Evolutionary conservation across 2,329 filamentous ascomycete genomes (phyloP).

Genomic region (Biscogniauxia marginata): DNA sequence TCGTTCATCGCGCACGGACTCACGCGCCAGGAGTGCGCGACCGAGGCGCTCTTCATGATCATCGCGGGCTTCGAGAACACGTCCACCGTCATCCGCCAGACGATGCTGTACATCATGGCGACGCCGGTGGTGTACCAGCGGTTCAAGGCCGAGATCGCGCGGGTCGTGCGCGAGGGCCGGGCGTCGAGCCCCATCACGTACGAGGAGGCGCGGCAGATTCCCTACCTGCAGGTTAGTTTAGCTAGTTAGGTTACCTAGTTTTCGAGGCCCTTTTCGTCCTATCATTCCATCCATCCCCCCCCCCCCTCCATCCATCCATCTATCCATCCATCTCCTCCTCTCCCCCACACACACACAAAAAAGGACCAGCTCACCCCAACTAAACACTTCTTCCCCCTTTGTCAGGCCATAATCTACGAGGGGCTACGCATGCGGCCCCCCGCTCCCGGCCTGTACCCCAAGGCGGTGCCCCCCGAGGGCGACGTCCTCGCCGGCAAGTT

Average conservation of each 20-base stretch:
- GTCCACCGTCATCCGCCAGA: conserved; percentile 45
- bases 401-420: conserved; percentile 38
- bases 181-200: conserved; percentile 25
- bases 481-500: conserved; percentile 30
- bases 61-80: conserved; percentile 46
- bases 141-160: conserved; percentile 43
- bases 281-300: too few species aligned
- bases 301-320: background rate
- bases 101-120: conserved; percentile 45
- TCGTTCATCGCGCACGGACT: conserved; percentile 30
- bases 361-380: too few species aligned
- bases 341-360: too few species aligned
- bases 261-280: too few species aligned
- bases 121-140: conserved; percentile 41
- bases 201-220: conserved; percentile 27
- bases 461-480: conserved; percentile 28
- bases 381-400: background rate
- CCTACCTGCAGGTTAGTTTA: conserved; percentile 27
- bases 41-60: conserved; percentile 24
- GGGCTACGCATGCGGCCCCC: conserved; percentile 37
- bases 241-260: too few species aligned
- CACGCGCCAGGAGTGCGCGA: conserved; percentile 23
- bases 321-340: background rate
- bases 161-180: conserved; percentile 28
- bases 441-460: conserved; percentile 29